A percentile compares a stretch with the other conserved stretches of the same genome.
Conservation (phyloP, 805 yeast species). For the Metschnikowia cubensis region DNA sequence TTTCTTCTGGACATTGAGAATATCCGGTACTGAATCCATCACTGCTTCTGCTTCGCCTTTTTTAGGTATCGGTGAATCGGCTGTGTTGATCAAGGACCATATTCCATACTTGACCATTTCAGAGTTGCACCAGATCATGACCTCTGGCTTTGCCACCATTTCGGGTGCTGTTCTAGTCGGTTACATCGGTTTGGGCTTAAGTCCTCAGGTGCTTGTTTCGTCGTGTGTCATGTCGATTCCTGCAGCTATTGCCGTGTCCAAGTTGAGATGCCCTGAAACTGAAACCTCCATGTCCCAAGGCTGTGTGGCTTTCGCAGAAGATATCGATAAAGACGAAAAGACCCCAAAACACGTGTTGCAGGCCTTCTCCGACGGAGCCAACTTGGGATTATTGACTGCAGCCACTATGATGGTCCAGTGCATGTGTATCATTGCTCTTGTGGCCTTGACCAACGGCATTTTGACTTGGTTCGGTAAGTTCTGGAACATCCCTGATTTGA, state of each 20-base stretch:
- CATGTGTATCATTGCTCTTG: constrained; percentile 58
- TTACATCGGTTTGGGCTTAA: constrained; percentile 59
- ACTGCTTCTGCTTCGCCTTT: constrained; percentile 67
- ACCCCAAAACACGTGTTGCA: constrained; percentile 49
- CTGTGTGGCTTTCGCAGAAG: constrained; percentile 44
- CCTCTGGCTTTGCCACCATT: constrained; percentile 61
- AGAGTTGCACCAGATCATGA: constrained; percentile 59
- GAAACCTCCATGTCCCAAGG: constrained; percentile 52
- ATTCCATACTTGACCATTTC: constrained; percentile 56
- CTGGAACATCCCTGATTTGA: constrained; percentile 53
- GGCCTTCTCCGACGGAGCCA: constrained; percentile 57
- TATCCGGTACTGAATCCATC: constrained; percentile 62
- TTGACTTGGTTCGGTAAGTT: constrained; percentile 59
- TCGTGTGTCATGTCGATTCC: constrained; percentile 70
- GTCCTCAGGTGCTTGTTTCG: constrained; percentile 59
- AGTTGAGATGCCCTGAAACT: constrained; percentile 56
- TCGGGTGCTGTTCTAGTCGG: constrained; percentile 62
- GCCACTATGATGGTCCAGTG: constrained; percentile 54
- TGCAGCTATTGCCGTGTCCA: constrained; percentile 57
- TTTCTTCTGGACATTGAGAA: constrained; percentile 56
- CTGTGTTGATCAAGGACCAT: constrained; percentile 56
- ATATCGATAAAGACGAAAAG: constrained; percentile 28
- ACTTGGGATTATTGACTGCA: constrained; percentile 54
- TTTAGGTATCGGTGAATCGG: constrained; percentile 63
- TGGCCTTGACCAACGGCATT: constrained; percentile 51